Base-by-base conservation (phyloP, 2,329 filamentous ascomycete genomes). In the Xylariaceae sp. region DNA sequence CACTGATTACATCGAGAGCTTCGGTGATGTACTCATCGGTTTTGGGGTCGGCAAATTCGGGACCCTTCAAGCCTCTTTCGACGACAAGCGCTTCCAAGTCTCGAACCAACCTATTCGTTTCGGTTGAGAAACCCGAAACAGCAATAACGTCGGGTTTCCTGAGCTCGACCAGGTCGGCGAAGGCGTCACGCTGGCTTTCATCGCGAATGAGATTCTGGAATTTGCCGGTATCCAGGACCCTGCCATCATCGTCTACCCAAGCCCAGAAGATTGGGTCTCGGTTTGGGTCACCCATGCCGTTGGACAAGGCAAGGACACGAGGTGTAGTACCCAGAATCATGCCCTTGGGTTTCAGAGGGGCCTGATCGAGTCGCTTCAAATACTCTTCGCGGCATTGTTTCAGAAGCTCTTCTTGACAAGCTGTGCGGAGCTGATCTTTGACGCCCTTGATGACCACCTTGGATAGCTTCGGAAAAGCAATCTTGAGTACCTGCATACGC, bases 271-370 rank as follows among this genome's bases (percentile, higher is more conserved):
- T 82, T 2, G 90, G 87, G 57, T 96, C 92, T 36, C 90, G 82
- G 47, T 70, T 72, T 14, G 79, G 73, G 58, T 87, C 83, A 12
- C 88, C 89, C 68, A 85, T 85, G 47, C 94, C 94, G 60, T 91
- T 95, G 3, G 91, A 92, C 18, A 99, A 71, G 5, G 91, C 83
- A 42, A 99, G 78, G 5, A 96, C 90, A 31, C 92, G 86, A 41
- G 94, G 91, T 6, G 86, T 81, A 0, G 91, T 96, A 22, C 94
- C 94, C 36, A 95, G 76, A 17, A 90, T 81, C 81, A 96, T 90
- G 10, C 90, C 91, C 69, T 92, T 91, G 5, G 94, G 91, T 69
- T 96, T 96, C 72, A 91, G 95, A 0, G 94, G 94, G 9, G 94
- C 91, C 70, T 99, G 94, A 62, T 99, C 94, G 19, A 99, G 82